Conservation (phyloP, 169 alveolate species). For the Plasmodium gonderi region DNA sequence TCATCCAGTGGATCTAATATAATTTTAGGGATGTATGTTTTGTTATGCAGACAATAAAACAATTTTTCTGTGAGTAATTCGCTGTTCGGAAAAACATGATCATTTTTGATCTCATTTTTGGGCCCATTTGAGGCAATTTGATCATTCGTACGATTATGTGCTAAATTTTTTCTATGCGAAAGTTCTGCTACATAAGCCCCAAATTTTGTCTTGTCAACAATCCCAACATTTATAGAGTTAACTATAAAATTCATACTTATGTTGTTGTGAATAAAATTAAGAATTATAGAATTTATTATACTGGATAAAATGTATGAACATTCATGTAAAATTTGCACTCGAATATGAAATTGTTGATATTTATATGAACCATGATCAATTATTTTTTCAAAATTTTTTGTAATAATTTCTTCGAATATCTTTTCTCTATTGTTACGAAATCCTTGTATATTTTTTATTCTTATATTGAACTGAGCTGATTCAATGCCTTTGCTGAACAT, state of each 20-base stretch:
- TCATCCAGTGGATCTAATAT: constrained; percentile 46
- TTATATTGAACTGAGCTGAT: constrained; percentile 6
- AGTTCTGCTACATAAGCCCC: not conserved
- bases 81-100: too few species aligned
- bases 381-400: constrained; percentile 35
- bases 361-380: constrained; percentile 20
- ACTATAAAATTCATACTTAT: constrained; percentile 48
- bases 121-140: too few species aligned
- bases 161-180: not conserved
- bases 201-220: constrained; percentile 15
- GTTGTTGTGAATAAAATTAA: constrained; percentile 33
- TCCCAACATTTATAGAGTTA: constrained; percentile 25
- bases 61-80: not conserved
- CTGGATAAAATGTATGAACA: constrained; percentile 32
- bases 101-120: too few species aligned
- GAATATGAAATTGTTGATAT: constrained; percentile 31
- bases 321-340: constrained; percentile 32
- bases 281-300: constrained; percentile 17
- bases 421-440: constrained; percentile 32
- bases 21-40: constrained; percentile 38
- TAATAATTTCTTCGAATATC: constrained; percentile 23
- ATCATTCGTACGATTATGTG: not conserved
- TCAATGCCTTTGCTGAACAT: constrained; percentile 35
- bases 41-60: not conserved
- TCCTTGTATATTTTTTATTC: constrained; percentile 56